Evolutionary conservation across 2,329 filamentous ascomycete species (phyloP).

Genomic region (Monascus ruber): DNA sequence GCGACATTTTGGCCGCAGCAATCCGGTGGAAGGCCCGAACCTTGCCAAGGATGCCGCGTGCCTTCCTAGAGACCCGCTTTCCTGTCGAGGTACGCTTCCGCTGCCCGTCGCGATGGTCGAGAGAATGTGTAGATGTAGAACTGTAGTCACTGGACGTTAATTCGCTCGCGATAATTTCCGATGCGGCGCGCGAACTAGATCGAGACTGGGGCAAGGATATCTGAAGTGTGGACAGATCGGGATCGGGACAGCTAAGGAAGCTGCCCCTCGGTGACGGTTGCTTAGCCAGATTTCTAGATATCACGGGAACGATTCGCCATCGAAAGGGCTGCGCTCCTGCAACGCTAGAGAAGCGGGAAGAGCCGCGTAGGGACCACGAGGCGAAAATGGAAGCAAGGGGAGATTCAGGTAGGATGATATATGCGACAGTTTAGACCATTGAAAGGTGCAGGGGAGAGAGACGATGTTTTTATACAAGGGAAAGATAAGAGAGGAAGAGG

Average conservation of each 20-base stretch:
- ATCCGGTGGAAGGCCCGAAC: slow-evolving; percentile 29
- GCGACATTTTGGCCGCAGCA: slow-evolving; percentile 31
- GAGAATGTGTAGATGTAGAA: slow-evolving; percentile 20
- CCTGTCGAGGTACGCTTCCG: slow-evolving; percentile 20
- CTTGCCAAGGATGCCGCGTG: slow-evolving; percentile 30
- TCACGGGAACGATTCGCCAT: slow-evolving; percentile 11
- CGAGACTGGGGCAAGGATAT: slow-evolving; percentile 15
- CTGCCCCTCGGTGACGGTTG: slow-evolving; percentile 27
- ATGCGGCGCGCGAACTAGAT: slow-evolving; percentile 12
- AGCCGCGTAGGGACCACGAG: background rate
- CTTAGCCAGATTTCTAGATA: slow-evolving; percentile 30
- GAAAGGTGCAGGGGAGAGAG: too few species aligned
- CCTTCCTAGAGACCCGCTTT: slow-evolving; percentile 26
- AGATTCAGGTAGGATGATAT: too few species aligned
- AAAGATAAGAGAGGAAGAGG: background rate
- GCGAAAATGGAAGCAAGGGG: background rate
- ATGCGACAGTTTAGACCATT: too few species aligned
- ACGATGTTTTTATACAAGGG: background rate
- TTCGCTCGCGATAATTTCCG: slow-evolving; percentile 12
- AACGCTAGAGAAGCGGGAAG: background rate
- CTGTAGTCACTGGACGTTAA: slow-evolving; percentile 19
- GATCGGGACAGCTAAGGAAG: slow-evolving; percentile 34
- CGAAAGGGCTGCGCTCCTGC: background rate
- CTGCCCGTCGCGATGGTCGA: slow-evolving; percentile 18
- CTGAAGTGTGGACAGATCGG: slow-evolving; percentile 29